Evolutionary conservation across 352 stramenopile genomes (phyloP), one percentile per base, ranked within the genome.

Genomic region (Globisporangium barbulae): DNA sequence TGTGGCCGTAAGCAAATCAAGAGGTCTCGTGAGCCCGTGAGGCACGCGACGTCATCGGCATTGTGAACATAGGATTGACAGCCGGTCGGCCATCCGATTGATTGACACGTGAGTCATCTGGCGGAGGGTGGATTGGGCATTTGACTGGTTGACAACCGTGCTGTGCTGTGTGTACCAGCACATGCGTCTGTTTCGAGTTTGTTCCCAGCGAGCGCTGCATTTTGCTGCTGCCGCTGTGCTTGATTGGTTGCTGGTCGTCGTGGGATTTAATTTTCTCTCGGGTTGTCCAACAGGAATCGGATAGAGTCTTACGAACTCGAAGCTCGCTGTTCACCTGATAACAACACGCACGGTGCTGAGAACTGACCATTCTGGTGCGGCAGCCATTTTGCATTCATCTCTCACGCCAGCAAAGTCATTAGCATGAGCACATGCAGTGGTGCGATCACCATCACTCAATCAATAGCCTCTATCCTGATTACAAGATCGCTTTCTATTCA

Each of bases 401-500:
- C 35, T 6, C 1, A 21, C 47, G 12, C 17, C n/a, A 53, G 21
- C 48, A 53, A 45, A 45, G 19, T 13, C 6, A 42, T 55, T 28
- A 55, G 35, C 12, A 41, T 41, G 35, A 41, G 41, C 41, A 47
- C 41, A 47, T 21, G n/a, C 41, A 4, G 41, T 47, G 15, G 41
- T 8, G 17, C 30, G 3, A 21, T 37, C 30, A 57, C 31, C 8
- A 9, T 22, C 5, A 22, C 2, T 9, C 39, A 31, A 58, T 21
- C 6, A 22, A n/a, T 48, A 48, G 42, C 10, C 52, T 39, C 10
- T 22, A 4, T 45, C 52, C 31, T 57, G 30, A 57, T 57, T 57
- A 57, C 37, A 13, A 57, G 21, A 17, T n/a, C 59, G 59, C 22
- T 15, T 35, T 64, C 19, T 64, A 64, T 58, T 64, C 15, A 31